Conservation (phyloP, 2,329 filamentous ascomycete genomes). For the Chaetomiaceae sp. region DNA sequence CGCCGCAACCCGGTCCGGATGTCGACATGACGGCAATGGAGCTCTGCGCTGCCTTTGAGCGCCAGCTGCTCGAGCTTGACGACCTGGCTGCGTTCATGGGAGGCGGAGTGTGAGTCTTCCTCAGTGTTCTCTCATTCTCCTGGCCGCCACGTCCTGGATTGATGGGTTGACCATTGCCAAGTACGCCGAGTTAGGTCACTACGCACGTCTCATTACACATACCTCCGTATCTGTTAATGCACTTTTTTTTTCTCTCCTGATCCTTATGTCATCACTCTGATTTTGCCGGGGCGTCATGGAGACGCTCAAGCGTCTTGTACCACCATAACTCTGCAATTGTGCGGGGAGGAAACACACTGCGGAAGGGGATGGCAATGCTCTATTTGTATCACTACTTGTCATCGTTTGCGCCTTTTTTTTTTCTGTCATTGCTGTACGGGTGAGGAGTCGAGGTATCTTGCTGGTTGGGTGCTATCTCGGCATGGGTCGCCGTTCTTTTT, state of each 20-base stretch:
- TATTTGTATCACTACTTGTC: too few species aligned
- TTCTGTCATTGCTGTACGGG: background rate
- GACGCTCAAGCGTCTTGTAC: background rate
- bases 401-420: background rate
- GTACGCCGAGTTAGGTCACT: conserved; percentile 17
- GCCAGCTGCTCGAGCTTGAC: conserved; percentile 56
- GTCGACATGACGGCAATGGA: conserved; percentile 56
- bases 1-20: conserved; percentile 24
- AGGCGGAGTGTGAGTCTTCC: conserved; percentile 47
- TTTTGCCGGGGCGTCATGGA: background rate
- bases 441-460: too few species aligned
- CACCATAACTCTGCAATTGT: too few species aligned
- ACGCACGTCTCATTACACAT: background rate
- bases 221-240: background rate
- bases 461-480: too few species aligned
- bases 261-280: background rate
- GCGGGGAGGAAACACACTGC: too few species aligned
- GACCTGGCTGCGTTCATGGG: conserved; percentile 61
- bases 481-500: background rate
- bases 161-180: conserved; percentile 13
- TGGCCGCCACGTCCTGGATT: background rate
- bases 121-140: conserved; percentile 6
- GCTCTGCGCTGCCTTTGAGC: conserved; percentile 55
- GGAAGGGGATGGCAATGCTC: too few species aligned
- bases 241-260: background rate